Percentiles rank a stretch among this genome's conserved stretches.
phyloP scores from a whole-genome alignment of 164 flowering plant genomes.

The Magnolia officinalis region DNA sequence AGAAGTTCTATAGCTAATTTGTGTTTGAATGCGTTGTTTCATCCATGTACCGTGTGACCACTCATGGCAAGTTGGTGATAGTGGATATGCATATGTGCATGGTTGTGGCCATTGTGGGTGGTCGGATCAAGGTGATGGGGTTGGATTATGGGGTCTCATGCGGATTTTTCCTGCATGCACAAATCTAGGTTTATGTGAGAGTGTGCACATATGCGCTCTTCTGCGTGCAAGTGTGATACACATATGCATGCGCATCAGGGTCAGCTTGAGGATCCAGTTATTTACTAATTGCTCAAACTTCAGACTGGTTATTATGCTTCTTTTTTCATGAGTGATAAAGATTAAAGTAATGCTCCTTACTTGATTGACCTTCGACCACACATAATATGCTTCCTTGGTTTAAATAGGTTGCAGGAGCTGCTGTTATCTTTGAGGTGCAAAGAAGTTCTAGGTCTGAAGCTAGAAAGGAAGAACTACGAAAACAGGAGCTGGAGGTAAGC shows the following conservation, averaged over 20 bases:
- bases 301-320: background rate
- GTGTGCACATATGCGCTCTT: too few relatives aligned
- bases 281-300: background rate
- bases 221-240: too few relatives aligned
- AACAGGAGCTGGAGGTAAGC: conserved; percentile 56
- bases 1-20: background rate
- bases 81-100: too few relatives aligned
- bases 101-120: too few relatives aligned
- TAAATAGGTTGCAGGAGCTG: conserved; percentile 73
- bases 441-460: conserved; percentile 80
- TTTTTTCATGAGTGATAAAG: background rate
- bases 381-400: background rate
- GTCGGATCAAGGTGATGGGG: too few relatives aligned
- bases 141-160: too few relatives aligned
- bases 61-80: background rate
- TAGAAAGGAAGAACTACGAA: conserved; percentile 68
- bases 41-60: background rate
- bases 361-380: background rate
- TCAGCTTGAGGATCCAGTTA: too few relatives aligned
- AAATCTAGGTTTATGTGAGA: too few relatives aligned
- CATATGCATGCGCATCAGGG: too few relatives aligned
- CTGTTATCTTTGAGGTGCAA: conserved; percentile 71
- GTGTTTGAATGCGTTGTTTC: background rate
- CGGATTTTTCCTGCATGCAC: too few relatives aligned
- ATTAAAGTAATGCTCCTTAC: background rate